Evolutionary conservation across 2,329 filamentous ascomycete genomes (phyloP), one percentile per base, ranked within the genome.

Genomic region (Xylariales sp.): DNA sequence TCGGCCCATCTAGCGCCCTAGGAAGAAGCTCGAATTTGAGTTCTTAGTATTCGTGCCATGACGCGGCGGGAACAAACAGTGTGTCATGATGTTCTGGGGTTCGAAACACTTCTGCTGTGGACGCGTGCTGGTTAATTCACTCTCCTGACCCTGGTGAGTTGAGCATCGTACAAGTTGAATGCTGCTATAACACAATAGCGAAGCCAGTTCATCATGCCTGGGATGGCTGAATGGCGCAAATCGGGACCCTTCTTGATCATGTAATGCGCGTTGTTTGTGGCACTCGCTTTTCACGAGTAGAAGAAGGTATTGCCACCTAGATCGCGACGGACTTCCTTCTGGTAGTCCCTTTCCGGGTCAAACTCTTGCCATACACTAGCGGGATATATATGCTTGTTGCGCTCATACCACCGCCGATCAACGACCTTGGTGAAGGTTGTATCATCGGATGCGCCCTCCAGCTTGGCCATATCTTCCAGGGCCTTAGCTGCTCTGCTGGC

Each of bases 381-480:
- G 0, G 93, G 93, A 61, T 91, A 98, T 44, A 98, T 97, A 63
- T 98, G 93, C 66, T 97, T 98, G 62, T 97, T 96, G 57, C 83
- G 80, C 69, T 96, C 89, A 61, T 96, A 98, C 93, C 93, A 98
- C 46, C 93, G 74, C 46, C 93, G 78, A 67, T 98, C 91, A 4
- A 98, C 91, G 3, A 98, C 90, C 60, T 96, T 97, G 3, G 91
- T 97, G 47, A 86, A 66, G 3, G 76, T 76, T 1, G 90, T 82
- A 53, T 97, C 90, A 47, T 93, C 86, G 29, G 73, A 64, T 19
- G 74, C 81, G 11, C 91, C 91, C 66, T 96, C 91, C 10, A 83
- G 74, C 40, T 73, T 71, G 28, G 65, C 67, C 34, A 80, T 68
- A 35, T 74, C 70, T 11, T 70, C 62, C 3, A 69, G 60, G 5